Conservation (phyloP, 108 stramenopile species). For the Fragilaria radians region DNA sequence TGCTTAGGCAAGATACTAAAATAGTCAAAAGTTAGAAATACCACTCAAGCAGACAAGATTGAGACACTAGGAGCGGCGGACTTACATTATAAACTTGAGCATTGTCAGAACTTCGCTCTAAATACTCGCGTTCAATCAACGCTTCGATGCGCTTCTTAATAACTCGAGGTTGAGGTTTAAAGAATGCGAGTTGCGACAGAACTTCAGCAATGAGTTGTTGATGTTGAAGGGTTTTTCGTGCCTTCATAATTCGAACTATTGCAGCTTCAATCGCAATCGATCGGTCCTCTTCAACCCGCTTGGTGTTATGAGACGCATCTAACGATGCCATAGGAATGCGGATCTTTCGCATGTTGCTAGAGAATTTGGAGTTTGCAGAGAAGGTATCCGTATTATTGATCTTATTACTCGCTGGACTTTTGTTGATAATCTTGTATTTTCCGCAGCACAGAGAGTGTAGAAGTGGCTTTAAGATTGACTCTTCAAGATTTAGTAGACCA, state of each 20-base stretch:
- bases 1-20: conserved; percentile 7
- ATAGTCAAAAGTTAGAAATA: neutral
- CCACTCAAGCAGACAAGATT: neutral
- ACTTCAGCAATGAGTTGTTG: conserved; percentile 97
- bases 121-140: conserved; percentile 93
- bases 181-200: conserved; percentile 92
- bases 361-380: conserved; percentile 83
- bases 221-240: conserved; percentile 95
- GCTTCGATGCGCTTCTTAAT: conserved; percentile 94
- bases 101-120: conserved; percentile 87
- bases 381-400: conserved; percentile 89
- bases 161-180: conserved; percentile 94
- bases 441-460: conserved; percentile 98
- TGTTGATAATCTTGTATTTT: conserved; percentile 92
- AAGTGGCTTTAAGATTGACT: conserved; percentile 87
- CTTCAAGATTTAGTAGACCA: conserved; percentile 76
- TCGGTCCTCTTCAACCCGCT: conserved; percentile 97
- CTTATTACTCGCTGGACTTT: conserved; percentile 80
- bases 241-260: conserved; percentile 99
- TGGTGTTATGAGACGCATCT: conserved; percentile 93
- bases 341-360: conserved; percentile 89
- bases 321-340: conserved; percentile 99
- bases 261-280: conserved; percentile 97
- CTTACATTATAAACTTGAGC: conserved; percentile 79
- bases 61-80: conserved; percentile 8